These are phyloP conservation scores for Globisporangium iwayamae DNA, from an alignment of 352 stramenopile species.

Conservation along the genomic window DNA sequence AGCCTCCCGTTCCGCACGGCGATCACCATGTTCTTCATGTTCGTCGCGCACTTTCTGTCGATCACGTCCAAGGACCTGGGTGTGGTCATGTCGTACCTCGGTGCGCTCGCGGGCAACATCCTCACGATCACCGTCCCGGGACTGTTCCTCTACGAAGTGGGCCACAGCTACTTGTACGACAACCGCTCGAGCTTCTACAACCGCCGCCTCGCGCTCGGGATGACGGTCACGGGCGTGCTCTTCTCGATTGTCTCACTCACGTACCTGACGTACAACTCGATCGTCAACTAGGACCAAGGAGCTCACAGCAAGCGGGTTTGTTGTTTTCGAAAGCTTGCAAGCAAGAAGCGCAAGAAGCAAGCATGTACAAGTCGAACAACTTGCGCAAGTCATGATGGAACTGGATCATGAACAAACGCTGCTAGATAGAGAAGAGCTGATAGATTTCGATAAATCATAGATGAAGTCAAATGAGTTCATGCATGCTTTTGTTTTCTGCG, in stretches of 20 bases:
- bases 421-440: conserved; percentile 5
- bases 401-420: background rate
- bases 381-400: background rate
- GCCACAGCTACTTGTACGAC: conserved; percentile 49
- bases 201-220: conserved; percentile 41
- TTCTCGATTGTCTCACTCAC: conserved; percentile 65
- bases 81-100: conserved; percentile 76
- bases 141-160: conserved; percentile 74
- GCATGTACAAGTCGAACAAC: background rate
- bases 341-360: background rate
- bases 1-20: conserved; percentile 61
- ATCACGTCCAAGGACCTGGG: conserved; percentile 61
- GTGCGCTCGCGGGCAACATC: conserved; percentile 65
- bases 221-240: conserved; percentile 43
- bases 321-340: background rate
- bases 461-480: background rate
- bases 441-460: conserved; percentile 6
- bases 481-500: background rate
- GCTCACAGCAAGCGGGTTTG: background rate
- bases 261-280: conserved; percentile 62
- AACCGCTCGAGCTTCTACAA: conserved; percentile 45
- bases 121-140: conserved; percentile 69
- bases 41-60: conserved; percentile 56
- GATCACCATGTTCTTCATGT: conserved; percentile 70
- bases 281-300: conserved; percentile 23